Evolutionary conservation across 106 monocot genomes (phyloP).

Genomic region (Platanthera zijinensis): DNA sequence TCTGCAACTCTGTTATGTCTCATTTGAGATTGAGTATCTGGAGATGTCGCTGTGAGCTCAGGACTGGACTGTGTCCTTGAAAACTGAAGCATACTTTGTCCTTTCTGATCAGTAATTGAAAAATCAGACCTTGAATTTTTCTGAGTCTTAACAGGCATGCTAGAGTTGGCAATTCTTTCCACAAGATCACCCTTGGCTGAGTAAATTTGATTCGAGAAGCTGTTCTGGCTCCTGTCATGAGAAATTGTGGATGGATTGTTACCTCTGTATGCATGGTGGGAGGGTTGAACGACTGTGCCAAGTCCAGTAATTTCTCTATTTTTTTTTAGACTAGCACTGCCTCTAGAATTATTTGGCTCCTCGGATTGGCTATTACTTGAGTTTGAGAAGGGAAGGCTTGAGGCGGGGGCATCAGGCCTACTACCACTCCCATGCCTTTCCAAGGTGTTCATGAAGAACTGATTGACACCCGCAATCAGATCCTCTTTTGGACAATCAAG

Average conservation of each 20-base stretch:
- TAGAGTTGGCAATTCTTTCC: constrained; percentile 23
- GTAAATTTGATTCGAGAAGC: constrained; percentile 11
- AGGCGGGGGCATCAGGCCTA: constrained; percentile 55
- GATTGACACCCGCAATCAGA: constrained; percentile 50
- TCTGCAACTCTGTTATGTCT: constrained; percentile 26
- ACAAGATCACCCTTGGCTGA: constrained; percentile 16
- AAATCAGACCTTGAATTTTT: constrained; percentile 24
- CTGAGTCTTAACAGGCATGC: constrained; percentile 26
- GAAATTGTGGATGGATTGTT: constrained; percentile 11
- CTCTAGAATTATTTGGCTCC: constrained; percentile 4
- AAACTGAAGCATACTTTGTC: constrained; percentile 46
- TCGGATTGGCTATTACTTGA: not conserved
- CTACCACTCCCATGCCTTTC: constrained; percentile 54
- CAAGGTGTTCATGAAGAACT: constrained; percentile 81
- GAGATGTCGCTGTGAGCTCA: constrained; percentile 49
- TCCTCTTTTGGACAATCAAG: constrained; percentile 57
- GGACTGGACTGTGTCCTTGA: constrained; percentile 82
- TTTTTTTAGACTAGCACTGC: not conserved
- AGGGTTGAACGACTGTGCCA: constrained; percentile 7
- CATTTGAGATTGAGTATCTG: constrained; percentile 16
- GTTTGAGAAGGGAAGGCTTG: constrained; percentile 10
- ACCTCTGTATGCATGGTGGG: constrained; percentile 13
- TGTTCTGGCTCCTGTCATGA: constrained; percentile 15
- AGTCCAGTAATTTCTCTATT: not conserved
- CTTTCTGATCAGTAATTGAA: constrained; percentile 23